Evolutionary conservation across 202 grass and related monocot species (phyloP).

Genomic region (Setaria italica): DNA sequence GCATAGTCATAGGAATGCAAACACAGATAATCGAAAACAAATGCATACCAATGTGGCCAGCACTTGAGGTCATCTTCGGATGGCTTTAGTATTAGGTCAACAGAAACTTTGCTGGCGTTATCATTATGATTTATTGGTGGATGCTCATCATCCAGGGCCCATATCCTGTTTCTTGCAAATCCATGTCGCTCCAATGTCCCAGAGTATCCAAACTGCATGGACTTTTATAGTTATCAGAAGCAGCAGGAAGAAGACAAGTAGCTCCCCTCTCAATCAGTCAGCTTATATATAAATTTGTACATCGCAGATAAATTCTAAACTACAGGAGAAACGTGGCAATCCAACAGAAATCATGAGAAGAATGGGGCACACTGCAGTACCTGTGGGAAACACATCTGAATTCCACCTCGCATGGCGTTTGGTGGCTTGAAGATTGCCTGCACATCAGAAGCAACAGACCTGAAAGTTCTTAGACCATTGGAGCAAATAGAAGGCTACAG

Average conservation of each 20-base stretch:
- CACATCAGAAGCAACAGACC: slow-evolving; percentile 35
- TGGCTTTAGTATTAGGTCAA: slow-evolving; percentile 90
- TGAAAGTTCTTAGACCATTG: slow-evolving; percentile 27
- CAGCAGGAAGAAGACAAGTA: background rate
- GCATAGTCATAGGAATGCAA: no score
- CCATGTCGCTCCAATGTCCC: slow-evolving; percentile 91
- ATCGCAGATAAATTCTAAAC: background rate
- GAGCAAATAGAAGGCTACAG: slow-evolving; percentile 6
- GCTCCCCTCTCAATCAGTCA: background rate
- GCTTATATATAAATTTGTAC: background rate
- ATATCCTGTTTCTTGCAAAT: slow-evolving; percentile 93
- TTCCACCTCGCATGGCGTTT: slow-evolving; percentile 88
- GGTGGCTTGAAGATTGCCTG: slow-evolving; percentile 95
- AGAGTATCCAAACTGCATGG: slow-evolving; percentile 73
- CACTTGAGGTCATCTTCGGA: slow-evolving; percentile 85
- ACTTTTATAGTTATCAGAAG: slow-evolving; percentile 27
- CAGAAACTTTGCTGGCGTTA: slow-evolving; percentile 51
- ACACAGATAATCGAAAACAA: slow-evolving; percentile 2
- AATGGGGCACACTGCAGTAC: slow-evolving; percentile 40
- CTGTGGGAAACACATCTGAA: slow-evolving; percentile 96
- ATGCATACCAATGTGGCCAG: slow-evolving; percentile 91
- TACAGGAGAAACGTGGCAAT: background rate
- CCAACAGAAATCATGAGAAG: background rate
- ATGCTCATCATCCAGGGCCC: slow-evolving; percentile 72
- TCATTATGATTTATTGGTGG: slow-evolving; percentile 49